Evolutionary conservation across 2,329 filamentous ascomycete species (phyloP).

Genomic region (Sordariomycetes sp.): DNA sequence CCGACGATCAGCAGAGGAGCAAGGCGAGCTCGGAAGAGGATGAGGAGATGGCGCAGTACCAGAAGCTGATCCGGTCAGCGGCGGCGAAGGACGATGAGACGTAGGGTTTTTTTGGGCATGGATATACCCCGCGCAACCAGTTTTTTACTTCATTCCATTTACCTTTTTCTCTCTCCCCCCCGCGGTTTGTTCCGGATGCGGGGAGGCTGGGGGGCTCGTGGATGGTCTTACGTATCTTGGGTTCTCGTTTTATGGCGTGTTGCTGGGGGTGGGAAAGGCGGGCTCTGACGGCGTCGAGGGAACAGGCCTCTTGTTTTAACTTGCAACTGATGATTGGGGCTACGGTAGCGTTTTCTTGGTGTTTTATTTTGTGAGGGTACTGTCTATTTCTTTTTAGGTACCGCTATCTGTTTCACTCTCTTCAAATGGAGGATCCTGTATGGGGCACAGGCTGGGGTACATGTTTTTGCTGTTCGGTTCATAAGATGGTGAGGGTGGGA

Average conservation of each 20-base stretch:
- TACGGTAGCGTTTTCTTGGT: background rate
- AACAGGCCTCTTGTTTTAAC: background rate
- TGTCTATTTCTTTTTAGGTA: background rate
- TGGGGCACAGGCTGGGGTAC: background rate
- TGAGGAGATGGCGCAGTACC: slow-evolving; percentile 21
- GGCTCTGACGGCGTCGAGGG: background rate
- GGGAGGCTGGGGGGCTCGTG: background rate
- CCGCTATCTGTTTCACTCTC: background rate
- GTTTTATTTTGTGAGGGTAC: background rate
- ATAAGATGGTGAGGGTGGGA: no score
- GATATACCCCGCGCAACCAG: background rate
- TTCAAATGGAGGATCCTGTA: background rate
- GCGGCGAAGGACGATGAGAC: slow-evolving; percentile 17
- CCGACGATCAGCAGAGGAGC: slow-evolving; percentile 10
- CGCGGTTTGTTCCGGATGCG: background rate
- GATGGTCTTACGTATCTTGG: background rate
- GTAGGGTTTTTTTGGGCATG: background rate
- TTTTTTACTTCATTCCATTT: background rate
- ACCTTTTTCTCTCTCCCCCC: background rate
- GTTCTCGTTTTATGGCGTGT: background rate
- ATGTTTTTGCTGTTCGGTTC: background rate
- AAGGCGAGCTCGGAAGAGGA: slow-evolving; percentile 16
- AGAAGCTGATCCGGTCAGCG: slow-evolving; percentile 22
- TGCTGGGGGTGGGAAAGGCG: background rate
- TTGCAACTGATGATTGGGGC: background rate